Percentiles rank a stretch among this genome's conserved stretches.
These are phyloP conservation scores for Globisporangium polare DNA, from an alignment of 352 stramenopile genomes.

Conservation along the genomic window DNA sequence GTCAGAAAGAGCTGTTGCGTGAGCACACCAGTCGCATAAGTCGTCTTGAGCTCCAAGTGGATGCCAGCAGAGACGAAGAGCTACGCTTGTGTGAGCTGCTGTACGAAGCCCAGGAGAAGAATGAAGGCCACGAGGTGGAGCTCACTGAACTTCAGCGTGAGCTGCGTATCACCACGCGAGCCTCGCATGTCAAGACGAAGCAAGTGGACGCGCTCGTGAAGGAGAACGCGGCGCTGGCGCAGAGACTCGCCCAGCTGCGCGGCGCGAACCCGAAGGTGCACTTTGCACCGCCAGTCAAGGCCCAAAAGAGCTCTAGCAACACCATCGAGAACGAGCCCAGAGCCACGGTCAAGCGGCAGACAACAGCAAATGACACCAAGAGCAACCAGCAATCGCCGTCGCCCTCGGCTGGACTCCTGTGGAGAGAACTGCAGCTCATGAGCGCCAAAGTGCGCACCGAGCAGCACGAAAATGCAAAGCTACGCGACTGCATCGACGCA, in stretches of 20 bases:
- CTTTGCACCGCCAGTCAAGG: background rate
- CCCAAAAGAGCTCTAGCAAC: background rate
- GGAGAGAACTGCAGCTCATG: constrained; percentile 10
- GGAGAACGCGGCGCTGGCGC: constrained; percentile 16
- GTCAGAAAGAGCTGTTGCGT: background rate
- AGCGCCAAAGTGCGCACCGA: constrained; percentile 3
- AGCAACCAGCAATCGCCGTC: background rate
- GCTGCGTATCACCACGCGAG: constrained; percentile 11
- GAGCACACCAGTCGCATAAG: background rate
- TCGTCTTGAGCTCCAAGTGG: background rate
- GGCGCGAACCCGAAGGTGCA: constrained; percentile 5
- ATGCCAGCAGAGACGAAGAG: constrained; percentile 6
- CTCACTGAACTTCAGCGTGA: constrained; percentile 2
- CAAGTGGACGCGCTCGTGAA: constrained; percentile 6
- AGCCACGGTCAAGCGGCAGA: background rate
- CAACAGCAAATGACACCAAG: background rate
- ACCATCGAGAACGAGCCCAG: background rate
- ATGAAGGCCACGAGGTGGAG: constrained; percentile 7
- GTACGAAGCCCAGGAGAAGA: constrained; percentile 18
- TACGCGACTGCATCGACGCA: constrained; percentile 12
- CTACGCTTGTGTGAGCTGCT: constrained; percentile 14
- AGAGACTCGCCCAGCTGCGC: constrained; percentile 19
- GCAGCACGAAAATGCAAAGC: background rate
- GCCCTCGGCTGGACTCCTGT: background rate
- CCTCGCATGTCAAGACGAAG: background rate